Evolutionary conservation across 78 protist species (phyloP).

Genomic region (Guillardia theta): DNA sequence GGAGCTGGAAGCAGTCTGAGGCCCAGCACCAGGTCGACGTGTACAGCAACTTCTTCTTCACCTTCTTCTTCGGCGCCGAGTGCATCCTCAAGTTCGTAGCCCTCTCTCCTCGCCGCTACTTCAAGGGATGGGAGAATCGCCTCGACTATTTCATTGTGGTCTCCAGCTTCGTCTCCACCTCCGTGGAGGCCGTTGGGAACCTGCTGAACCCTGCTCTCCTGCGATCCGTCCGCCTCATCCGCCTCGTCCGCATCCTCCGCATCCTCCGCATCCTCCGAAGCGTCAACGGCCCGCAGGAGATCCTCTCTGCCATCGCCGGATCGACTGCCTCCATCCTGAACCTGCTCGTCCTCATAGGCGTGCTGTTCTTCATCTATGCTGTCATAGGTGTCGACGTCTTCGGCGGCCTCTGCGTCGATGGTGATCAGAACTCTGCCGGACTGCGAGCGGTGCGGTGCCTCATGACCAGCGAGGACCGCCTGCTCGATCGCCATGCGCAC

Average conservation of each 20-base stretch:
- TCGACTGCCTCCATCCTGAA: background rate
- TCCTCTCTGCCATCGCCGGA: background rate
- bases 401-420: background rate
- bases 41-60: slow-evolving; percentile 8
- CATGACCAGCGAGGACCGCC: background rate
- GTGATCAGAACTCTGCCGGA: background rate
- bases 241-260: slow-evolving; percentile 5
- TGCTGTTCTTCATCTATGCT: slow-evolving; percentile 18
- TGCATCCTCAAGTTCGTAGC: slow-evolving; percentile 30
- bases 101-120: background rate
- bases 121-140: background rate
- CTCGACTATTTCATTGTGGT: slow-evolving; percentile 37
- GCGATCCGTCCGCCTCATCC: background rate
- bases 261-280: background rate
- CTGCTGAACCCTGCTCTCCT: background rate
- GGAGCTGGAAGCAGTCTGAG: slow-evolving; percentile 6
- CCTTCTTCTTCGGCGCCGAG: slow-evolving; percentile 9
- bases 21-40: background rate
- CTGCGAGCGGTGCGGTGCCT: background rate
- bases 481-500: background rate
- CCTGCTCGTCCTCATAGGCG: background rate
- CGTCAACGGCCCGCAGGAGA: background rate
- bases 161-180: background rate
- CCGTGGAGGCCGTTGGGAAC: background rate
- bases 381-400: background rate